Evolutionary conservation across 495 filamentous ascomycete species (phyloP), one percentile per base, ranked within the genome.

Genomic region (Aspergillus heteromorphus): DNA sequence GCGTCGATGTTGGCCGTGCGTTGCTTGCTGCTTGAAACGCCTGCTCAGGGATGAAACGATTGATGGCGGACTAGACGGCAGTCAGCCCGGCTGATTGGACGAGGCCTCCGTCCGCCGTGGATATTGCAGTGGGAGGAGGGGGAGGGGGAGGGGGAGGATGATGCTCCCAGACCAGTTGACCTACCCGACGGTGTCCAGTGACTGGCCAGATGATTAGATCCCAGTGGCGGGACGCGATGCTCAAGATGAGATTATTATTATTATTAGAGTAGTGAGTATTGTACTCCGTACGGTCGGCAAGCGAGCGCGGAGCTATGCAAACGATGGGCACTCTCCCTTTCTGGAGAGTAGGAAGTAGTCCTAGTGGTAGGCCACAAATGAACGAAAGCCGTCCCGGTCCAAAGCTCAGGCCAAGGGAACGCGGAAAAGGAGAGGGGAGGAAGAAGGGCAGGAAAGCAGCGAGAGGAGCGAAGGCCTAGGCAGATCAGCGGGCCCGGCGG

Each of bases 31-130:
- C 50, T 59, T 73, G 70, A 73, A 73, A 73, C 70, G 57, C 36
- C 49, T 58, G 57, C 45, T 58, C 59, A 47, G 54, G 52, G 61
- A 56, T 73, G 70, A 72, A 73, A 72, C 70, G 50, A 62, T 59
- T 29, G 48, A 54, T 42, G 41, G 55, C 47, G 56, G 45, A 58
- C 51, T 58, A 51, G 19, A 42, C 45, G 30, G 30, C 45, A 27
- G 31, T 42, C 36, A 54, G 49, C 13, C 34, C 8, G 34, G 11
- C 34, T 38, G 6, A 38, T 38, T 38, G 34, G 34, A 5, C 11
- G 6, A 38, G 11, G 11, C 34, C 13, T 9, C 2, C 34, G 11
- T 13, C 34, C 10, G 34, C 5, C 34, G 34, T 4, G 11, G 34
- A n/a, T n/a, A 38, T 38, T 38, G 34, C 34, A 14, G 34, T 38